A percentile compares a stretch with the other conserved stretches of the same genome.
Evolutionary conservation across 2,329 filamentous ascomycete species (phyloP).

Genomic region (Coniochaeta ligniaria): DNA sequence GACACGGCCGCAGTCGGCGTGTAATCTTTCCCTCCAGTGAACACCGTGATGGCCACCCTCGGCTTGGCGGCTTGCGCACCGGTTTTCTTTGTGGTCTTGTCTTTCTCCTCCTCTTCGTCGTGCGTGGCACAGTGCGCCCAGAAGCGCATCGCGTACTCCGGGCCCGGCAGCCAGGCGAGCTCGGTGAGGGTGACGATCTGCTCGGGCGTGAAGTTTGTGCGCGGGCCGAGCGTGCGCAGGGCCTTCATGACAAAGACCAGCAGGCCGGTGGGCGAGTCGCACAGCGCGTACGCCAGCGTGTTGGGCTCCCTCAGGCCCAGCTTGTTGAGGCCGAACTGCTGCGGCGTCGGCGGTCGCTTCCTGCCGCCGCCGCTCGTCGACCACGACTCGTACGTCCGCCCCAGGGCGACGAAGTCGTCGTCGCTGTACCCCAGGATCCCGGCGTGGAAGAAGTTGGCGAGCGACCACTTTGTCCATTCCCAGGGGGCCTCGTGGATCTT

Average conservation of each 20-base stretch:
- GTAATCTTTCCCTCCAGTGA: conserved; percentile 26
- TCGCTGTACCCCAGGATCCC: conserved; percentile 49
- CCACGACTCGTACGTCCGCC: conserved; percentile 14
- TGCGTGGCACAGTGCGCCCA: conserved; percentile 40
- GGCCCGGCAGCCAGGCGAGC: conserved; percentile 60
- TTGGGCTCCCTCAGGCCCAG: conserved; percentile 37
- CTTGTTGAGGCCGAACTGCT: conserved; percentile 18
- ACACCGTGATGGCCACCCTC: conserved; percentile 39
- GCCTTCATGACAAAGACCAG: conserved; percentile 45
- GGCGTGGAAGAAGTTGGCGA: conserved; percentile 41
- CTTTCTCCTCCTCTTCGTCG: conserved; percentile 13
- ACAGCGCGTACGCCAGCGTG: conserved; percentile 51
- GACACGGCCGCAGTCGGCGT: not conserved
- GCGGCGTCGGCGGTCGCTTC: conserved; percentile 9
- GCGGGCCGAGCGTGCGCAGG: conserved; percentile 32
- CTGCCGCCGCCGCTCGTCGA: not conserved
- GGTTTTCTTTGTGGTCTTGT: conserved; percentile 1
- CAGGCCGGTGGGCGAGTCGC: conserved; percentile 53
- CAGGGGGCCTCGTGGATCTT: conserved; percentile 32
- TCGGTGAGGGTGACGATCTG: conserved; percentile 55
- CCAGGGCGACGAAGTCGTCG: conserved; percentile 40
- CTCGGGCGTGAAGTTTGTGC: conserved; percentile 32
- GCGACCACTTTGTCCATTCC: conserved; percentile 47
- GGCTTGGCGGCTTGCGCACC: conserved; percentile 19
- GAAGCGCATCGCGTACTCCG: conserved; percentile 52